These are phyloP conservation scores for Citrullus amarus DNA, from an alignment of 306 rosid genomes.

Conservation along the genomic window DNA sequence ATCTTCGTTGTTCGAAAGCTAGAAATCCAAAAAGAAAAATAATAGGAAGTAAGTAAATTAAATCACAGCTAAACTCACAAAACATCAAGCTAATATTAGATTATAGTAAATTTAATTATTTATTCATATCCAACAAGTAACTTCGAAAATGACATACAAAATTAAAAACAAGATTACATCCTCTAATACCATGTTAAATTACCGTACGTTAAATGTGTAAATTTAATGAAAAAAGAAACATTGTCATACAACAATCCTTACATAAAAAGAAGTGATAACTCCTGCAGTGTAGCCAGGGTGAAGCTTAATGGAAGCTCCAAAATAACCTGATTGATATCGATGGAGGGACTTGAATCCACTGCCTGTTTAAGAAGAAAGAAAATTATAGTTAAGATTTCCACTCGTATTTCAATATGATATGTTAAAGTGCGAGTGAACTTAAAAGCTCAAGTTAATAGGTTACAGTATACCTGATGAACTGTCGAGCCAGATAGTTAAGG, in stretches of 20 bases:
- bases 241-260: constrained; percentile 18
- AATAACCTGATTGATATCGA: constrained; percentile 59
- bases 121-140: not conserved
- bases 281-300: constrained; percentile 91
- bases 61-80: not conserved
- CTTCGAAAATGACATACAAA: not conserved
- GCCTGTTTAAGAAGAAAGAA: constrained; percentile 22
- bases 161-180: too few species aligned
- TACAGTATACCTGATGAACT: constrained; percentile 33
- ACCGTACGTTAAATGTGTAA: not conserved
- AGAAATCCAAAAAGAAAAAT: not conserved
- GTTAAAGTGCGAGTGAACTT: not conserved
- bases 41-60: too few species aligned
- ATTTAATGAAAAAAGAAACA: not conserved
- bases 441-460: not conserved
- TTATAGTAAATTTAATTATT: not conserved
- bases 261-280: constrained; percentile 69
- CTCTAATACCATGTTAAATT: not conserved
- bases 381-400: not conserved
- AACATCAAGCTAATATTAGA: not conserved
- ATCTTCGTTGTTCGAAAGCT: constrained; percentile 87
- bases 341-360: constrained; percentile 81
- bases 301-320: constrained; percentile 66
- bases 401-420: not conserved
- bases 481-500: constrained; percentile 70